Evolutionary conservation across 345 rosid species (phyloP).

Genomic region (Corchorus capsularis): DNA sequence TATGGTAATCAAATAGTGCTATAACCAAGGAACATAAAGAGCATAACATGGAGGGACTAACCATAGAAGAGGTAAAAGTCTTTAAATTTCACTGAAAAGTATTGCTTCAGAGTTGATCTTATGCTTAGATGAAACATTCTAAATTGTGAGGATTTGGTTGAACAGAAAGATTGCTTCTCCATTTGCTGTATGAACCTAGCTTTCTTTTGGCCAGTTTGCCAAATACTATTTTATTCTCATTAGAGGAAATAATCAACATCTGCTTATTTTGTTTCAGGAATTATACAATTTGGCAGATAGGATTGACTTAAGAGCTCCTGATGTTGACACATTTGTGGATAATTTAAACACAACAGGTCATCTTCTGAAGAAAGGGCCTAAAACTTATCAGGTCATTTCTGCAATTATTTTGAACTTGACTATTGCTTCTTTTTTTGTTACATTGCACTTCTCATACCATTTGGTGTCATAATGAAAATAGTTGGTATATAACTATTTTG

Average conservation of each 20-base stretch:
- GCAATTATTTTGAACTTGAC: too few species aligned
- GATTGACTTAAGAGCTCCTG: conserved; percentile 85
- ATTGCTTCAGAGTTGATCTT: background rate
- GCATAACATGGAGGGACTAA: conserved; percentile 46
- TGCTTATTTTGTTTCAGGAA: conserved; percentile 53
- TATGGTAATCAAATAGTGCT: conserved; percentile 59
- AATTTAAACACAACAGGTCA: conserved; percentile 89
- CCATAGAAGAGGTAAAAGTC: conserved; percentile 50
- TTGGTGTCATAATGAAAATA: too few species aligned
- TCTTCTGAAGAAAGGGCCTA: conserved; percentile 90
- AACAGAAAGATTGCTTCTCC: conserved; percentile 79
- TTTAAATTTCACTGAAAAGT: background rate
- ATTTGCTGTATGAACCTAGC: conserved; percentile 59
- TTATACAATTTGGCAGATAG: conserved; percentile 91
- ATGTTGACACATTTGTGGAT: conserved; percentile 77
- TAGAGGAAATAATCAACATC: conserved; percentile 12
- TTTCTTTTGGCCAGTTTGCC: conserved; percentile 16
- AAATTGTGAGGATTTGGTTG: background rate
- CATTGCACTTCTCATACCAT: too few species aligned
- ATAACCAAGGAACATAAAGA: conserved; percentile 49
- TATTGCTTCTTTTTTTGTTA: too few species aligned
- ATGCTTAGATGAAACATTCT: background rate
- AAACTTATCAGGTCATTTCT: conserved; percentile 95
- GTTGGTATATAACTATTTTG: background rate
- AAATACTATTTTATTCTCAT: background rate